Base-by-base conservation (phyloP, 1,139 yeast genomes). In the Wickerhamomyces sp. region DNA sequence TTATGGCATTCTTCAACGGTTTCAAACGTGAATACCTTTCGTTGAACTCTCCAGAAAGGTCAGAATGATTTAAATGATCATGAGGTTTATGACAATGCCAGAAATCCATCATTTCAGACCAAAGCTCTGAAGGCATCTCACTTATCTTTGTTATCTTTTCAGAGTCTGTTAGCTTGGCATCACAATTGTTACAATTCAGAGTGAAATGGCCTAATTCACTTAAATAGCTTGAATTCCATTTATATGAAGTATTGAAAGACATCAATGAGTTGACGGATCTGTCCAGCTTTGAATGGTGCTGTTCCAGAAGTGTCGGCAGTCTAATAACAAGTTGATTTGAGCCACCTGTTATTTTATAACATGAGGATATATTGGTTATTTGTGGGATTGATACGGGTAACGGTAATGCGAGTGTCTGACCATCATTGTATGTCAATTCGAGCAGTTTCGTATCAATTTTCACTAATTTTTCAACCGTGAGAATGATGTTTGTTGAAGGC, bases 31-130 rank as follows among this genome's bases (percentile, higher is more conserved):
- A 50, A 54, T 39, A 60, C 34, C 45, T 48, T 8, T 48, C 52
- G 4, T 40, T 34, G 14, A 14, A 70, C 69, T 36, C 61, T 60
- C 23, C 23, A 18, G 23, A 18, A 18, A 4, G 23, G 23, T 18
- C 23, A 18, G 54, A 40, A 65, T 66, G 8, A 47, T 50, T 26
- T 10, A 40, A 34, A 34, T 43, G 42, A 30, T 51, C 50, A 34
- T 53, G 69, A 0, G 99, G 98, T 60, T 90, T 90, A 62, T 93
- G 98, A 61, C 99, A 93, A 63, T 93, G 98, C 99, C 99, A 93
- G 54, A 85, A 86, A 50, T 93, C 98, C 96, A 93, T 86, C 76
- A 93, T 71, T 61, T 93, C 99, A 11, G 86, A 79, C 99, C 99
- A 93, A 45, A 81, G 72, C 57, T 90, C 97, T 1, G 95, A 85